A percentile compares a stretch with the other conserved stretches of the same genome.
phyloP scores from a whole-genome alignment of 164 flowering plant genomes.

The Berberis thunbergii region DNA sequence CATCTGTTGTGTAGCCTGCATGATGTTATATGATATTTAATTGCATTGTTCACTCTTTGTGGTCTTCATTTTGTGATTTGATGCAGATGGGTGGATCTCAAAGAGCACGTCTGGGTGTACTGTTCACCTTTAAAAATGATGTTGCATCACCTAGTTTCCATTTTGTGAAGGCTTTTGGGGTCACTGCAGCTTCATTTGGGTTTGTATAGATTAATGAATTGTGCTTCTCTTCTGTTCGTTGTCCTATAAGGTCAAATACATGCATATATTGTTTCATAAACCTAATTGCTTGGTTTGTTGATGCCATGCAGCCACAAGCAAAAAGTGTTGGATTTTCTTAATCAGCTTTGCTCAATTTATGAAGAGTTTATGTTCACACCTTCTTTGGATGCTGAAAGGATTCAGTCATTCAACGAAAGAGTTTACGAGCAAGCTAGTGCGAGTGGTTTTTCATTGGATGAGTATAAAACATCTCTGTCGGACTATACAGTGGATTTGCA shows the following conservation, averaged over 20 bases:
- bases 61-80: conserved; percentile 5
- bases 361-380: conserved; percentile 41
- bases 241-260: conserved; percentile 1
- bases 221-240: background rate
- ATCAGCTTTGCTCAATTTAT: conserved; percentile 58
- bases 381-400: conserved; percentile 25
- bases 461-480: conserved; percentile 34
- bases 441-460: conserved; percentile 47
- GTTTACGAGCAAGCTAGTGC: conserved; percentile 63
- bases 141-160: conserved; percentile 33
- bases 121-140: conserved; percentile 35
- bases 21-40: no score
- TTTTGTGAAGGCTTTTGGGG: conserved; percentile 51
- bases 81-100: conserved; percentile 65
- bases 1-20: background rate
- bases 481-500: conserved; percentile 31
- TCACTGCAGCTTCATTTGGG: conserved; percentile 64
- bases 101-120: conserved; percentile 64
- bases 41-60: background rate
- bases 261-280: background rate
- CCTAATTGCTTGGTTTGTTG: conserved; percentile 10
- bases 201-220: conserved; percentile 19
- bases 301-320: conserved; percentile 53
- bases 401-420: conserved; percentile 43
- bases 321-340: conserved; percentile 64